Evolutionary conservation across 352 stramenopile species (phyloP).

Genomic region (Blastocystis sp.): DNA sequence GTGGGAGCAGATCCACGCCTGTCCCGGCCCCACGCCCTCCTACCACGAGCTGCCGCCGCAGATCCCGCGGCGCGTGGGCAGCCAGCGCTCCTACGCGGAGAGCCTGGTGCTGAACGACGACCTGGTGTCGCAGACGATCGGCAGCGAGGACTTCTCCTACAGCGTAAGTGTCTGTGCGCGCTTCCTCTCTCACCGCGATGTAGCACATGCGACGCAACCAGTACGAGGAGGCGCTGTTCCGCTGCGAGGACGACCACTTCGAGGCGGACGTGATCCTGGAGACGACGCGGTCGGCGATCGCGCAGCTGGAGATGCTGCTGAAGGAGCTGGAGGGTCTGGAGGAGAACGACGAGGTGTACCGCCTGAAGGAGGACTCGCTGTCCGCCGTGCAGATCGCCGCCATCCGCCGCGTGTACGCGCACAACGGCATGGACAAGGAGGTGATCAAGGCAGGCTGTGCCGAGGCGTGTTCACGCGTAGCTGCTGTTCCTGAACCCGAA

Average conservation of each 20-base stretch:
- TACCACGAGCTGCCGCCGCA: slow-evolving; percentile 95
- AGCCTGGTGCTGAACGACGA: slow-evolving; percentile 81
- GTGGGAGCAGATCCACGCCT: slow-evolving; percentile 74
- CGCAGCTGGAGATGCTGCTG: slow-evolving; percentile 90
- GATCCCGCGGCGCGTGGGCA: slow-evolving; percentile 95
- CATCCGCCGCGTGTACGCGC: slow-evolving; percentile 96
- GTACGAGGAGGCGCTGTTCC: slow-evolving; percentile 98
- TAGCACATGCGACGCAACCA: slow-evolving; percentile 97
- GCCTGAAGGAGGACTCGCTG: slow-evolving; percentile 90
- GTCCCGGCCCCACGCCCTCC: slow-evolving; percentile 83
- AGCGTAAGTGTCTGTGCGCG: slow-evolving; percentile 76
- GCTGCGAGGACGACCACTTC: slow-evolving; percentile 97
- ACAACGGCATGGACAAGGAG: slow-evolving; percentile 86
- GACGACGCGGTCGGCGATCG: slow-evolving; percentile 91
- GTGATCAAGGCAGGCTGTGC: slow-evolving; percentile 6
- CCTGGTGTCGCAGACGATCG: slow-evolving; percentile 95
- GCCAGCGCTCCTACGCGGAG: slow-evolving; percentile 85
- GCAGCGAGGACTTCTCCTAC: slow-evolving; percentile 97
- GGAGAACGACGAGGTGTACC: background rate
- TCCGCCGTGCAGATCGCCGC: slow-evolving; percentile 94
- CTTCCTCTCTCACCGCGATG: slow-evolving; percentile 74
- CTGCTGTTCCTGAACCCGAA: slow-evolving; percentile 93
- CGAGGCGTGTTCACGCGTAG: slow-evolving; percentile 83
- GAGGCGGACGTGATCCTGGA: slow-evolving; percentile 96
- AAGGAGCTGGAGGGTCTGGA: slow-evolving; percentile 84